Evolutionary conservation across 2,329 filamentous ascomycete species (phyloP).

Genomic region (Pseudopithomyces chartarum): DNA sequence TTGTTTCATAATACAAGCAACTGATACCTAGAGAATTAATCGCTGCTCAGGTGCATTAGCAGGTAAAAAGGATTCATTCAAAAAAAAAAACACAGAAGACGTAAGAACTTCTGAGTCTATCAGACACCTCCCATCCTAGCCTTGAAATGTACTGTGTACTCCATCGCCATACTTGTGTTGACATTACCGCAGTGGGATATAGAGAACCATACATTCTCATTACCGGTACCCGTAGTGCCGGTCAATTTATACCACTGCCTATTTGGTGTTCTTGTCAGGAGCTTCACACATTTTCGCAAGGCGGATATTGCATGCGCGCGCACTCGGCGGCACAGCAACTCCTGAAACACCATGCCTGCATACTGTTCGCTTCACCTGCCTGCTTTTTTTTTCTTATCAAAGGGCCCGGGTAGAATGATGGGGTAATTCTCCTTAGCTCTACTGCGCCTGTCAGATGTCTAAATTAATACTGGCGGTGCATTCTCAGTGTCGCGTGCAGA

Average conservation of each 20-base stretch:
- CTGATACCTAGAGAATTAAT: too few relatives aligned
- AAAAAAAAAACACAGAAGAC: too few relatives aligned
- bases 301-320: neutral
- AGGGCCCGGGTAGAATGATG: neutral
- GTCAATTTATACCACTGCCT: neutral
- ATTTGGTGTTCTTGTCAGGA: neutral
- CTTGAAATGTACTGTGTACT: too few relatives aligned
- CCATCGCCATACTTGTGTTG: neutral
- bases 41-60: too few relatives aligned
- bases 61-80: too few relatives aligned
- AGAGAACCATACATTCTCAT: neutral
- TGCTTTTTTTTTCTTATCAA: neutral
- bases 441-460: conserved; percentile 4
- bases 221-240: neutral
- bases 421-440: neutral
- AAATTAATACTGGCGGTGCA: neutral
- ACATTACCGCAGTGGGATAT: neutral
- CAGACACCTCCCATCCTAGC: too few relatives aligned
- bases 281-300: neutral
- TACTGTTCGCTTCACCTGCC: neutral
- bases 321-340: conserved; percentile 1
- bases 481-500: neutral
- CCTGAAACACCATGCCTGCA: neutral
- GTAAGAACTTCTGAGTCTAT: too few relatives aligned
- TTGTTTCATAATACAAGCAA: too few relatives aligned